A percentile compares a stretch with the other conserved stretches of the same genome.
These are phyloP conservation scores for Linaria vulgaris DNA, from an alignment of 257 asterid genomes.

Conservation along the genomic window DNA sequence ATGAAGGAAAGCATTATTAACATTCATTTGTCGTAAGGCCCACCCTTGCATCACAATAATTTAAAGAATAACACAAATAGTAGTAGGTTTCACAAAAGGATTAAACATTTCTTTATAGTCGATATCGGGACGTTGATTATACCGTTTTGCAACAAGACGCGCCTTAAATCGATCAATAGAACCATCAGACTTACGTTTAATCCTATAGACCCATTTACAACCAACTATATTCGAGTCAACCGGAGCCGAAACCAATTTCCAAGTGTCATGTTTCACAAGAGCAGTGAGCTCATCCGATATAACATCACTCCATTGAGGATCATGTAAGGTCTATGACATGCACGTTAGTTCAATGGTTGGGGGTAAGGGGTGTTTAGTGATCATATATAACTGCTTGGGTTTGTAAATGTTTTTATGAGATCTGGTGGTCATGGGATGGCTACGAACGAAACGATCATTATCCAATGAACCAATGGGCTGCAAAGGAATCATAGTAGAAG, in stretches of 20 bases:
- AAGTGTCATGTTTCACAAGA: background rate
- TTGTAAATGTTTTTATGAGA: too few relatives aligned
- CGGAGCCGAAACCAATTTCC: background rate
- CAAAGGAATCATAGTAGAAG: too few relatives aligned
- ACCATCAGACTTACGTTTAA: slow-evolving; percentile 11
- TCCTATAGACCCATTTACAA: background rate
- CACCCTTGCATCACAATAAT: background rate
- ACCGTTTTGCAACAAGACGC: background rate
- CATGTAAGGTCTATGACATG: too few relatives aligned
- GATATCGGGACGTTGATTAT: background rate
- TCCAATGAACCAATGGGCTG: too few relatives aligned
- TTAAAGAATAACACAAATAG: background rate
- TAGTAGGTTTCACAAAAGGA: background rate
- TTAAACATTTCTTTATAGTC: slow-evolving; percentile 8
- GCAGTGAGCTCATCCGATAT: background rate
- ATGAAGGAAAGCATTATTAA: too few relatives aligned
- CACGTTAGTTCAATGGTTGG: too few relatives aligned
- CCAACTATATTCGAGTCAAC: background rate
- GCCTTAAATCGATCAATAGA: slow-evolving; percentile 13
- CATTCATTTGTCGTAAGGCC: background rate
- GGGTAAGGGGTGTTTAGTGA: too few relatives aligned
- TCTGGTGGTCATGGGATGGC: too few relatives aligned
- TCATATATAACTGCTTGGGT: too few relatives aligned
- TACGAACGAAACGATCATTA: too few relatives aligned
- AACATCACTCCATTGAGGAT: background rate